Conservation (phyloP, 768 basidiomycete species). For the Trametes elegans region DNA sequence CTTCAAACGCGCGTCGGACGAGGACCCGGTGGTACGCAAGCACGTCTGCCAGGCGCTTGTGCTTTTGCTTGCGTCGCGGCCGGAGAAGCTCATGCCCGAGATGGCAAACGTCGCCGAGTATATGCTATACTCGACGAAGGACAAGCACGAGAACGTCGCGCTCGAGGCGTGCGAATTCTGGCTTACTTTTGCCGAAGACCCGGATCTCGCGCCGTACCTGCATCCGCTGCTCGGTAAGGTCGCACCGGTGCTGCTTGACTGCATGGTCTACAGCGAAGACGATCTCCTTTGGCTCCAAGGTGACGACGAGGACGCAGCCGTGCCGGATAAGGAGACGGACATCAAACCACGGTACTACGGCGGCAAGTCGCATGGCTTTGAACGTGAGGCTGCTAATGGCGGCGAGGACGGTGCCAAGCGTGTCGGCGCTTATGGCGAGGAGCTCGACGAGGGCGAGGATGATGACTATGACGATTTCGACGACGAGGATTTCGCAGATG, state of each 20-base stretch:
- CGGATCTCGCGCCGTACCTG: slow-evolving; percentile 78
- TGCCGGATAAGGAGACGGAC: slow-evolving; percentile 92
- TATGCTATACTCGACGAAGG: slow-evolving; percentile 98
- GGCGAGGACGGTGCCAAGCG: slow-evolving; percentile 34
- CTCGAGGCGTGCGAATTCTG: slow-evolving; percentile 99
- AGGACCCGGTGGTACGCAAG: slow-evolving; percentile 89
- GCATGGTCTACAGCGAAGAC: slow-evolving; percentile 96
- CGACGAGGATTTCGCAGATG: slow-evolving; percentile 92
- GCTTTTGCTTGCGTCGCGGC: slow-evolving; percentile 85
- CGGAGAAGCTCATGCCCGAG: slow-evolving; percentile 96
- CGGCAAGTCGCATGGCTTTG: slow-evolving; percentile 79
- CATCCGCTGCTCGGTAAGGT: slow-evolving; percentile 88
- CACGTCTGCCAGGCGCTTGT: slow-evolving; percentile 97
- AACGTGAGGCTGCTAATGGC: slow-evolving; percentile 60
- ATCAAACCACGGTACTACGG: slow-evolving; percentile 96
- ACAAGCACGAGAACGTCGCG: slow-evolving; percentile 94
- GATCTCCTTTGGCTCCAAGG: slow-evolving; percentile 94
- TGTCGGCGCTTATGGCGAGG: slow-evolving; percentile 72
- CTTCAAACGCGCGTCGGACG: slow-evolving; percentile 94
- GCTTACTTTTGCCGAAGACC: slow-evolving; percentile 97
- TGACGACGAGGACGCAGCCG: slow-evolving; percentile 82
- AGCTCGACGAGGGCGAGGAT: slow-evolving; percentile 80
- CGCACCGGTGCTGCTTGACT: slow-evolving; percentile 91
- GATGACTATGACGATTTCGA: slow-evolving; percentile 87
- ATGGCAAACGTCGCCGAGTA: slow-evolving; percentile 95